Evolutionary conservation across 257 asterid species (phyloP).

Genomic region (Linderniella brevidens): DNA sequence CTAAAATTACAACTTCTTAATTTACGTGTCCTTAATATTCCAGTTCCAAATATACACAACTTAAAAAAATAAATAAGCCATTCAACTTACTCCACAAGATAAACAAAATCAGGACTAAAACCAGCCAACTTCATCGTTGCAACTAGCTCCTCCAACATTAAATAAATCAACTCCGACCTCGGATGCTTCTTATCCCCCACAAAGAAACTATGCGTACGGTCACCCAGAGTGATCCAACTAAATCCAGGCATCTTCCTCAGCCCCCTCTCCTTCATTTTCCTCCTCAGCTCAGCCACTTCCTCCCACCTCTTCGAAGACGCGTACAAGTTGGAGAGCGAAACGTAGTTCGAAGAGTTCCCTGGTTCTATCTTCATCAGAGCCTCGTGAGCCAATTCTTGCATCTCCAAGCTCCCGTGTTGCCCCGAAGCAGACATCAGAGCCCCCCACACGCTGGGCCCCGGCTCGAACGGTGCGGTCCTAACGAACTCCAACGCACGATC

Average conservation of each 20-base stretch:
- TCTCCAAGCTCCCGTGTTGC: constrained; percentile 28
- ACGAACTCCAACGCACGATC: constrained; percentile 34
- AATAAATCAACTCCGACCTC: constrained; percentile 22
- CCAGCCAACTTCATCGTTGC: constrained; percentile 26
- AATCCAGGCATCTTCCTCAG: constrained; percentile 45
- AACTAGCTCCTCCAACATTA: constrained; percentile 29
- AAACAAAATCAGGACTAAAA: constrained; percentile 19
- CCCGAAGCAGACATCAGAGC: constrained; percentile 39
- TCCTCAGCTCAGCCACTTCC: constrained; percentile 36
- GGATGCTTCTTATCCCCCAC: constrained; percentile 47
- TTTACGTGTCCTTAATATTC: too few relatives aligned
- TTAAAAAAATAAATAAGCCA: too few relatives aligned
- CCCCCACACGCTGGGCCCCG: constrained; percentile 62
- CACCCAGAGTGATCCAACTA: constrained; percentile 49
- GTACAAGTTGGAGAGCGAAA: constrained; percentile 41
- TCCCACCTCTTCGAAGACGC: constrained; percentile 61
- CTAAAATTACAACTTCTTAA: too few relatives aligned
- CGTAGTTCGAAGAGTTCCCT: constrained; percentile 39
- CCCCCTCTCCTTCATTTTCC: constrained; percentile 40
- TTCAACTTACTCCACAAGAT: constrained; percentile 17
- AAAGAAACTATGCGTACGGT: constrained; percentile 32
- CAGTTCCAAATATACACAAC: too few relatives aligned
- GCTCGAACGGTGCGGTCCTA: constrained; percentile 26
- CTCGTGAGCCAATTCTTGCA: constrained; percentile 37
- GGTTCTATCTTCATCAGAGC: constrained; percentile 45